These are phyloP conservation scores for Cicer judaicum DNA, from an alignment of 306 rosid species.

Conservation along the genomic window DNA sequence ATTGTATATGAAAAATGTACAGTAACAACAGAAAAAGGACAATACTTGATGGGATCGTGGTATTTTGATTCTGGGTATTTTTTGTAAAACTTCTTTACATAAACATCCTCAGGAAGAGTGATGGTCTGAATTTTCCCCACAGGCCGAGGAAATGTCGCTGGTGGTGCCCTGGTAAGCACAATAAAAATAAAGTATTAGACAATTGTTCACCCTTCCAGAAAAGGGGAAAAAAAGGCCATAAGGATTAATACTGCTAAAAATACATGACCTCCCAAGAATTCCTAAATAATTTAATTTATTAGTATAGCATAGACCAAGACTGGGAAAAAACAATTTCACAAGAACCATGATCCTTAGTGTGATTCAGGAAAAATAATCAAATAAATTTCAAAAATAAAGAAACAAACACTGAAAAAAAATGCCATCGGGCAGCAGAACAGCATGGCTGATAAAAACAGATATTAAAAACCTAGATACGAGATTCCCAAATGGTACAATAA, in stretches of 20 bases:
- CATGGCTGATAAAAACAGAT: neutral
- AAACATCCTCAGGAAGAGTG: conserved; percentile 84
- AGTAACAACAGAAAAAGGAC: conserved; percentile 32
- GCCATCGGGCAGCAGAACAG: neutral
- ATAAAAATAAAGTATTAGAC: too few relatives aligned
- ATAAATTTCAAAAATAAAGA: neutral
- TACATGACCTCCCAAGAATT: neutral
- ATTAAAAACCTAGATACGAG: conserved; percentile 15
- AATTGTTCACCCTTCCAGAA: too few relatives aligned
- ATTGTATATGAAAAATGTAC: conserved; percentile 25
- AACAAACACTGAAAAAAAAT: neutral
- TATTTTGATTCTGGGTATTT: conserved; percentile 77
- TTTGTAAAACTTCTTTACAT: conserved; percentile 68
- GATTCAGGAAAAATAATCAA: neutral
- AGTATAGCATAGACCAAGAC: neutral
- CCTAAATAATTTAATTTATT: neutral
- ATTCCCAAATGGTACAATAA: conserved; percentile 18
- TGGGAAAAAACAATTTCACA: neutral
- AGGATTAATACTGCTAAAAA: too few relatives aligned
- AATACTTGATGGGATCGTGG: conserved; percentile 78
- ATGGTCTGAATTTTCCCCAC: conserved; percentile 68
- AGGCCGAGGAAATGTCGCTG: neutral
- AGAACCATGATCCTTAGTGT: neutral
- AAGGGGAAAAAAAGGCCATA: too few relatives aligned
- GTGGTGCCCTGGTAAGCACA: too few relatives aligned